Percentiles rank a stretch among this genome's conserved stretches.
Evolutionary conservation across 495 filamentous ascomycete species (phyloP).

Genomic region (Penicillium daleae): DNA sequence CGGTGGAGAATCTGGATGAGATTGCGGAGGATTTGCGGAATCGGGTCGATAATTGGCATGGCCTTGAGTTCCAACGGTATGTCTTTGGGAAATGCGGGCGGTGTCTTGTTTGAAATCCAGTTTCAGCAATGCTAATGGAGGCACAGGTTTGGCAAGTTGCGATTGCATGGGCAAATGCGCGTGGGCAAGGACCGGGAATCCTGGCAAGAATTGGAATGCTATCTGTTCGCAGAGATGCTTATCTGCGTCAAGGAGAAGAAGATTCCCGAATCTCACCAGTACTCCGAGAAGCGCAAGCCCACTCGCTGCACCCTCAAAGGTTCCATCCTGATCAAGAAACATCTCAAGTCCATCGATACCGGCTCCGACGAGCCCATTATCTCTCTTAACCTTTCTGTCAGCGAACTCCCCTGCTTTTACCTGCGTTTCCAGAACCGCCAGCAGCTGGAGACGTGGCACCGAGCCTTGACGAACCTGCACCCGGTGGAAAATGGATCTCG

Average conservation of each 20-base stretch:
- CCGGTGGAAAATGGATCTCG: slow-evolving; percentile 60
- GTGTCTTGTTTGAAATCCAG: no score
- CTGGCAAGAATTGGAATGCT: slow-evolving; percentile 98
- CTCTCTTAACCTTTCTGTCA: slow-evolving; percentile 88
- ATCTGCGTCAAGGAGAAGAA: slow-evolving; percentile 99
- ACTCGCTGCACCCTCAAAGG: slow-evolving; percentile 91
- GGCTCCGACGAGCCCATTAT: slow-evolving; percentile 77
- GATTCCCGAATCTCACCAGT: slow-evolving; percentile 59
- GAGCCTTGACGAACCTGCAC: slow-evolving; percentile 84
- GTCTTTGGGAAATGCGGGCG: background rate
- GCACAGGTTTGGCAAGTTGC: slow-evolving; percentile 86
- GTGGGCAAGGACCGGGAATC: slow-evolving; percentile 96
- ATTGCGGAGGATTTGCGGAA: slow-evolving; percentile 84
- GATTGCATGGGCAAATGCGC: slow-evolving; percentile 85
- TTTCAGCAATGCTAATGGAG: background rate
- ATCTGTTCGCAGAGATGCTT: slow-evolving; percentile 97
- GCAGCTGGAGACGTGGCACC: slow-evolving; percentile 90
- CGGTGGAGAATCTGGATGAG: slow-evolving; percentile 72
- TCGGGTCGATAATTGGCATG: slow-evolving; percentile 98
- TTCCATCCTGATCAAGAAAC: slow-evolving; percentile 98
- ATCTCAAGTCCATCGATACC: slow-evolving; percentile 87
- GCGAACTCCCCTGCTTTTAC: slow-evolving; percentile 95
- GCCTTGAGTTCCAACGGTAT: slow-evolving; percentile 82
- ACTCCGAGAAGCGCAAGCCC: slow-evolving; percentile 62
- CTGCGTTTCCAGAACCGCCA: slow-evolving; percentile 84